Base-by-base conservation (phyloP, 1,284 basidiomycete species). In the Papiliotrema flavescens region DNA sequence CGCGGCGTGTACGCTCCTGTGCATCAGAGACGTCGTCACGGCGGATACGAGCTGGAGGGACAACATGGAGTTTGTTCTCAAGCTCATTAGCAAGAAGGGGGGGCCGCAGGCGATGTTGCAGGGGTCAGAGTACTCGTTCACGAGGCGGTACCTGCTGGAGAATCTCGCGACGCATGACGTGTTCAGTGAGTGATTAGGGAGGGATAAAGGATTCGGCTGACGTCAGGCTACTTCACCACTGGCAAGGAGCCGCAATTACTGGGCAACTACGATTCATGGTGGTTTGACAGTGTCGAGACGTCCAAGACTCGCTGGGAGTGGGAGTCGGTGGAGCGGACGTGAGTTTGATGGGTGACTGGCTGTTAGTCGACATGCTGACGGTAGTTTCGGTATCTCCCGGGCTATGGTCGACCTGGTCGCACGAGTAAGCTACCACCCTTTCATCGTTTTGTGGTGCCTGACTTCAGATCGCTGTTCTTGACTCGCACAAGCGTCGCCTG, bases 251-350 rank as follows among this genome's bases (percentile, higher is more conserved):
- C 68, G 7, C 46, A 62, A 0, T 47, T 70, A 35, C 50, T 68
- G 26, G 68, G 63, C 26, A 63, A 65, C 54, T 70, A 60, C 50
- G 65, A 65, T 47, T 58, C 61, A 23, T 70, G 66, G 68, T 70
- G 68, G 68, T 69, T 67, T 49, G 67, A 69, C 19, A 64, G 66
- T 39, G 65, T 67, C 2, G 60, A 69, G 41, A 67, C 67, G 13
- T 69, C 66, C 6, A 58, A 63, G 41, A 66, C 62, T 14, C 46
- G 62, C 14, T 70, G 65, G 65, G 66, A 70, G 50, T 70, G 68
- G 68, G 68, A 69, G 46, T 67, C 65, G 2, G 65, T 70, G 2
- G 68, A 70, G 44, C 45, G 68, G 46, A 58, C 52, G 54, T 56
- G 28, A 35, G 58, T 56, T 49, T 22, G 26, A 47, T 40, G 6